Evolutionary conservation across 257 asterid genomes (phyloP), one percentile per base, ranked within the genome.

Genomic region (Thymus mandschuricus): DNA sequence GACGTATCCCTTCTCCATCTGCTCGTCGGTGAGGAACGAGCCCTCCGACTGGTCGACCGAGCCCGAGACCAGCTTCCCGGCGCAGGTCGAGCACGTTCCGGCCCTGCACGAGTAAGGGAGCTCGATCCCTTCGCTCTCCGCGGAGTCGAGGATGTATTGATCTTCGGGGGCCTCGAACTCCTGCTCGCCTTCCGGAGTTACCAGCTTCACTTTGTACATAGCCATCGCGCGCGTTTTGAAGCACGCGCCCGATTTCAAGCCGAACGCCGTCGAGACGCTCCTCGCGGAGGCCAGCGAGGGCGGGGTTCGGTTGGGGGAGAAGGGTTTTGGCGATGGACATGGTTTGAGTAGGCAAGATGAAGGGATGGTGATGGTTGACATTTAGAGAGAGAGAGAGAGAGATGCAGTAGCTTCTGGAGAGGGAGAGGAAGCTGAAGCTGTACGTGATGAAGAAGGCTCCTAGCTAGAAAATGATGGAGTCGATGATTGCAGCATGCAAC

Each of bases 31-130:
- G 0, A 84, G 89, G 64, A 76, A 77, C 10, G 86, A 67, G 9
- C 85, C 85, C 10, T 81, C 86, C 0, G 89, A 81, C 34, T 84
- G 85, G 75, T 84, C 85, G 1, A 81, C 85, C 3, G 58, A n/a
- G 1, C 86, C 89, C 0, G 79, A 59, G 15, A 49, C 74, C 34
- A 79, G 6, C 27, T 75, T 70, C 1, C 83, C 89, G 0, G 84
- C 80, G 48, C 86, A 81, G 27, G 86, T 76, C 1, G 81, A 65
- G 76, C 89, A 84, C 3, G 89, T 6, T 12, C 89, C 86, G 0
- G 86, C 86, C 35, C 85, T 58, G 59, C 86, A 84, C 1, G 85
- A 81, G 68, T 81, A 84, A 0, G 86, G 86, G 41, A 84, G 62
- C 7, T 79, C 86, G 3, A 81, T 0, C 6, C 86, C 89, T 0